Evolutionary conservation across 495 filamentous ascomycete species (phyloP).

Genomic region (Neurospora discreta): DNA sequence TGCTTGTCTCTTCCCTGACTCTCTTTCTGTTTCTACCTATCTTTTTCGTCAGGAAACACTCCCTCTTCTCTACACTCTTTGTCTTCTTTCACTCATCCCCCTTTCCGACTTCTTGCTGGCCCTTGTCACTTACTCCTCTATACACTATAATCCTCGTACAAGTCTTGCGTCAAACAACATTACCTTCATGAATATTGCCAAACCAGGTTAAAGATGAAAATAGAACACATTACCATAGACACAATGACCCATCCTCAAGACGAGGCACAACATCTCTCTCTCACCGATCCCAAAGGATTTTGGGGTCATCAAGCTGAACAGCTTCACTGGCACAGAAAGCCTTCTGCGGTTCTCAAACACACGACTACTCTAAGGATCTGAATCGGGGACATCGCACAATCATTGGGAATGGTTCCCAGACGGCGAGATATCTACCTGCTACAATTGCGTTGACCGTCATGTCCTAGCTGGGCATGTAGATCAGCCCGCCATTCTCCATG

Average conservation of each 20-base stretch:
- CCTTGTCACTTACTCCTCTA: neutral
- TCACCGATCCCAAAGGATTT: conserved; percentile 55
- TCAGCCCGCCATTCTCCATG: conserved; percentile 69
- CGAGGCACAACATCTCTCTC: conserved; percentile 40
- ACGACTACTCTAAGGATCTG: conserved; percentile 33
- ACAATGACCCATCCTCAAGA: conserved; percentile 34
- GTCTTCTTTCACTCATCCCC: neutral
- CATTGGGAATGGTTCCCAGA: conserved; percentile 81
- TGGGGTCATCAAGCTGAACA: conserved; percentile 66
- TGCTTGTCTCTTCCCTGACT: neutral
- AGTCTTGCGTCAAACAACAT: neutral
- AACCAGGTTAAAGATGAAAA: neutral
- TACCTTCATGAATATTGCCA: neutral
- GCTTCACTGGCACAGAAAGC: conserved; percentile 70
- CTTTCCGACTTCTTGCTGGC: neutral
- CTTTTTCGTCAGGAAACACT: neutral
- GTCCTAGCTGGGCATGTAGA: conserved; percentile 65
- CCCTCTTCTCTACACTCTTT: neutral
- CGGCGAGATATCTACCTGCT: conserved; percentile 80
- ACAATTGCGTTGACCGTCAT: conserved; percentile 85
- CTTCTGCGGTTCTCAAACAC: conserved; percentile 34
- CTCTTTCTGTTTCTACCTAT: neutral
- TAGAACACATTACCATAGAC: neutral
- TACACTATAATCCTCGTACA: neutral
- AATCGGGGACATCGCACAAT: conserved; percentile 27